Evolutionary conservation across 2,329 filamentous ascomycete species (phyloP), one percentile per base, ranked within the genome.

Genomic region (Nothophaeocryptopus gaeumannii): DNA sequence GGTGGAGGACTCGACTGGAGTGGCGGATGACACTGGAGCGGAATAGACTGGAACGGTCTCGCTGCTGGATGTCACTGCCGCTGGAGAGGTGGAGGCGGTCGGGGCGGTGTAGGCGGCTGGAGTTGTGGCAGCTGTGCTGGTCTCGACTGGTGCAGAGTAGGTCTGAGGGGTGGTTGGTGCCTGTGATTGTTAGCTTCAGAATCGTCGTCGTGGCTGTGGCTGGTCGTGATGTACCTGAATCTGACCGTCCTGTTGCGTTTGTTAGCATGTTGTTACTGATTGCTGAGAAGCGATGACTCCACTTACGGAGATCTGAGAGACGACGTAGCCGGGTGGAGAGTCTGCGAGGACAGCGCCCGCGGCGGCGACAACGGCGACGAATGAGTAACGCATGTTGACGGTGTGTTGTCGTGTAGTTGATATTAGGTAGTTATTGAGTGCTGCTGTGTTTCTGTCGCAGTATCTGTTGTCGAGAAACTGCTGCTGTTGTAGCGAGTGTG

Each of bases 361-460:
- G 41, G 53, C 45, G 45, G 54, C 58, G 41, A 58, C 41, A 35
- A 57, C 15, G 34, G 51, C 38, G 46, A 55, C 41, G 44, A 55
- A 14, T 39, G 53, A 47, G 52, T 54, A 54, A 43, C 56, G 56
- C 58, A 60, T 60, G 39, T 55, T 57, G 50, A 39, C 47, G 32
- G 43, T 34, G n/a, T 31, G 48, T 26, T 26, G 20, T 26, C 20
- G 20, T 26, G 20, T 26, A 7, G 20, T 47, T 44, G 33, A 47
- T 52, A 45, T 43, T 50, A 43, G 15, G 38, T 53, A 44, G 35
- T 47, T 50, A 39, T 14, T 35, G n/a, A 45, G 14, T 45, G 39
- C 33, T 43, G 51, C 37, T 47, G 14, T 40, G 20, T 31, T 35
- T 26, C 36, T 16, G 40, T 36, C 16, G 39, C 16, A 30, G 47